These are phyloP conservation scores for Salinomyces thailandicus DNA, from an alignment of 2,329 filamentous ascomycete genomes.

Conservation along the genomic window DNA sequence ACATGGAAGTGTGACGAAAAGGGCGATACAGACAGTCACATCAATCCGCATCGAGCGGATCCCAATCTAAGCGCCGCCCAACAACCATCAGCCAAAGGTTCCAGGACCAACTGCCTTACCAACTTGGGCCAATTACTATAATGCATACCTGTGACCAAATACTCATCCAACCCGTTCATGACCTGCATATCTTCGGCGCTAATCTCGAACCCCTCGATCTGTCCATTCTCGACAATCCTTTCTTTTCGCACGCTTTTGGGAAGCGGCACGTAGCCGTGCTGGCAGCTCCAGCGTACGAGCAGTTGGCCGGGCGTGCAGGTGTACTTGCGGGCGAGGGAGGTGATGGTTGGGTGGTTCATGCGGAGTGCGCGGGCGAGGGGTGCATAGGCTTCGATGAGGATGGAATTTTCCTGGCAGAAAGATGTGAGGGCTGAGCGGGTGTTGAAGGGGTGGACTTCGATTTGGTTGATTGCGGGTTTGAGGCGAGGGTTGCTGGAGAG, in stretches of 20 bases:
- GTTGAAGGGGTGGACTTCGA: constrained; percentile 76
- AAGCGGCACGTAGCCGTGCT: constrained; percentile 61
- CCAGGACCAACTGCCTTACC: not conserved
- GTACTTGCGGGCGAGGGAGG: constrained; percentile 56
- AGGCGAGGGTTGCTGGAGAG: constrained; percentile 52
- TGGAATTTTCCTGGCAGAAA: constrained; percentile 55
- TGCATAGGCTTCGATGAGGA: constrained; percentile 69
- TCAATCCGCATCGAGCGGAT: constrained; percentile 23
- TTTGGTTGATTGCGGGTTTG: constrained; percentile 63
- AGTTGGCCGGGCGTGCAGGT: constrained; percentile 61
- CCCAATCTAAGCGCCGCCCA: constrained; percentile 20
- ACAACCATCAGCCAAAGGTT: constrained; percentile 6
- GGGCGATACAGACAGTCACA: not conserved
- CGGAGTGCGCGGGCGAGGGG: constrained; percentile 62
- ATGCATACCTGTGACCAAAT: constrained; percentile 54
- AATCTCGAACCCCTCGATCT: constrained; percentile 52
- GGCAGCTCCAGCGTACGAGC: constrained; percentile 66
- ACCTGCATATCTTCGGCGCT: constrained; percentile 50
- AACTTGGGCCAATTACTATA: not conserved
- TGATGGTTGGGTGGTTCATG: constrained; percentile 57
- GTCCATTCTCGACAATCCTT: constrained; percentile 55
- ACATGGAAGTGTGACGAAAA: too few species aligned
- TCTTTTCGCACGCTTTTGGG: constrained; percentile 59
- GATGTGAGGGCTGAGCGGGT: constrained; percentile 56
- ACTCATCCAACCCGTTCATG: constrained; percentile 59